These are phyloP conservation scores for Trametes meyenii DNA, from an alignment of 768 basidiomycete genomes.

Conservation along the genomic window DNA sequence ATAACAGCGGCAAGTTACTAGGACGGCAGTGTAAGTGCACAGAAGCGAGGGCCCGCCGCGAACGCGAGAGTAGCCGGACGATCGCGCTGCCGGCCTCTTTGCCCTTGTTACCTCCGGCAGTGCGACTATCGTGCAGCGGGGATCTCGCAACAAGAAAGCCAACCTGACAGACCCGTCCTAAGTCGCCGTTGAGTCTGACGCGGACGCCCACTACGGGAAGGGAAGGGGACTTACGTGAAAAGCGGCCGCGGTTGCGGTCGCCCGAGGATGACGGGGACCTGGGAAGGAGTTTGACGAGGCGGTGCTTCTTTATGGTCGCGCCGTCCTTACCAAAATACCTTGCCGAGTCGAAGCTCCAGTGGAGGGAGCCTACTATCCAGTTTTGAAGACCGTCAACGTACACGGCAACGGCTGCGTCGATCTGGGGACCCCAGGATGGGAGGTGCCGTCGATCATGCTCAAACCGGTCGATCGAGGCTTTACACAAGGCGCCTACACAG, in stretches of 20 bases:
- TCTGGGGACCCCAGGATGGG: slow-evolving; percentile 64
- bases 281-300: slow-evolving; percentile 49
- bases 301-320: slow-evolving; percentile 52
- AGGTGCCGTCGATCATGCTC: slow-evolving; percentile 44
- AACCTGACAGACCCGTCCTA: slow-evolving; percentile 11
- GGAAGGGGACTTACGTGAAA: slow-evolving; percentile 4
- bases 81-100: background rate
- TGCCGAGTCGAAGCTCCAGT: slow-evolving; percentile 73
- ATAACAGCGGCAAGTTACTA: slow-evolving; percentile 14
- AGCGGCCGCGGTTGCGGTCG: background rate
- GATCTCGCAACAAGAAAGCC: slow-evolving; percentile 8
- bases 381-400: slow-evolving; percentile 68
- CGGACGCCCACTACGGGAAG: background rate
- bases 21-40: slow-evolving; percentile 14
- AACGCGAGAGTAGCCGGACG: slow-evolving; percentile 4
- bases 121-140: background rate
- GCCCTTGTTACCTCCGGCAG: background rate
- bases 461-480: slow-evolving; percentile 56
- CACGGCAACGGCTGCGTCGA: slow-evolving; percentile 57
- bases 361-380: slow-evolving; percentile 73
- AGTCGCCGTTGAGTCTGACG: background rate
- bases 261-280: background rate
- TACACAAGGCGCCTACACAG: slow-evolving; percentile 62
- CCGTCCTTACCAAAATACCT: slow-evolving; percentile 71
- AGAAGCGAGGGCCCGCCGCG: slow-evolving; percentile 15